These are phyloP conservation scores for Fomitopsis palustris DNA, from an alignment of 1,284 basidiomycete species.

Conservation along the genomic window DNA sequence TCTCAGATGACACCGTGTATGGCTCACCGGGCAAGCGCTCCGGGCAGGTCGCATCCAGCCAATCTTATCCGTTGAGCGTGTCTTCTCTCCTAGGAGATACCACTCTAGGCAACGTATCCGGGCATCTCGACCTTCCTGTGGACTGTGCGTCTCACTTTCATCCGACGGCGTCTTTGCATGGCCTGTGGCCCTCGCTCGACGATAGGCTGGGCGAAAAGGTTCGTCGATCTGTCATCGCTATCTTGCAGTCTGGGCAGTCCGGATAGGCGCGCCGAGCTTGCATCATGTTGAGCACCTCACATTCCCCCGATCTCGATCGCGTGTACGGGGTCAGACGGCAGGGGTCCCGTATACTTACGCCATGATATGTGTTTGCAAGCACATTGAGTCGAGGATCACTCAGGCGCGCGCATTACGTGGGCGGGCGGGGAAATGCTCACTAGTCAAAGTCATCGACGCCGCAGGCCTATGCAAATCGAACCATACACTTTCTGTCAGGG, in stretches of 20 bases:
- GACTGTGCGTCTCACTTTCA: background rate
- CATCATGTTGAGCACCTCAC: background rate
- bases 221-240: background rate
- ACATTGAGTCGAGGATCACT: background rate
- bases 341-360: background rate
- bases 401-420: background rate
- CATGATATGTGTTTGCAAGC: background rate
- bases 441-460: background rate
- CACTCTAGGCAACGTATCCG: background rate
- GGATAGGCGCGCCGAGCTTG: background rate
- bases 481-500: background rate
- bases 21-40: background rate
- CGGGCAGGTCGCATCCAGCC: background rate
- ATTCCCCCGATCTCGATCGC: background rate
- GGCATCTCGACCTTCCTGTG: background rate
- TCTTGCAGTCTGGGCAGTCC: background rate
- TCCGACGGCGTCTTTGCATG: background rate
- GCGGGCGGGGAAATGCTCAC: background rate
- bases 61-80: background rate
- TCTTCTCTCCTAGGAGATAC: background rate
- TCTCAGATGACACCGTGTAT: background rate
- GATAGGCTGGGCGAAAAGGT: background rate
- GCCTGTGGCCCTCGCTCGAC: background rate
- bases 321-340: background rate
- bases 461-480: too few relatives aligned